Base-by-base conservation (phyloP, 176 grass and related monocot species). In the Juncus effusus region DNA sequence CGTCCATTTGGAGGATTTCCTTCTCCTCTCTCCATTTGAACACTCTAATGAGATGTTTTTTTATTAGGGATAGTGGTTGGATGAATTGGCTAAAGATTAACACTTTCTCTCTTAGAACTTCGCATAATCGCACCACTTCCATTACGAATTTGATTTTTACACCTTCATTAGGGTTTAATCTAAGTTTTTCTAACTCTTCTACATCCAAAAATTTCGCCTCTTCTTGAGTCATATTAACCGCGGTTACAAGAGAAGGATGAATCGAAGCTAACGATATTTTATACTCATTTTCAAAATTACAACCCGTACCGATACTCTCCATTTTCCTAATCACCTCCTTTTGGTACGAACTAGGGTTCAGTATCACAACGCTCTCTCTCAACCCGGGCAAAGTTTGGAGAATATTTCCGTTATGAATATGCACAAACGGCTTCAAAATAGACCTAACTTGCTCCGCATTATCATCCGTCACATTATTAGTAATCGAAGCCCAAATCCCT, bases 21-120 rank as follows among this genome's bases (percentile, higher is more conserved):
- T 88, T 91, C 38, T 87, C 92, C 67, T 86, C 85, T 42, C 77
- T 91, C 87, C 85, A 96, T 54, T 81, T 77, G 53, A 91, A 91
- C 61, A 81, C 61, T 44, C 81, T 86, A 7, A 77, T 63, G 53
- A 91, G 79, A 40, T 88, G 87, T 16, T 80, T 80, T 72, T 81
- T 88, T 70, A 96, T 88, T 63, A 96, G 42, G 38, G 60, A 61
- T 70, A 96, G 58, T 60, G 92, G 92, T 40, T 81, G 81, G 81
- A 96, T 91, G 74, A 76, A 88, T 69, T 96, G 92, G 61, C 92
- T 91, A 79, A 96, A 96, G 67, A 88, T 84, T 70, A 96, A 67
- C 38, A 96, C 82, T 60, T 96, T 96, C 70, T 96, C 92, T 76
- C 70, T 83, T 38, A 83, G 42, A 37, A 80, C 73, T 65, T 88